Percentiles rank a stretch among this genome's conserved stretches.
Evolutionary conservation across 768 basidiomycete genomes (phyloP).

Genomic region (Collybiopsis confluens): DNA sequence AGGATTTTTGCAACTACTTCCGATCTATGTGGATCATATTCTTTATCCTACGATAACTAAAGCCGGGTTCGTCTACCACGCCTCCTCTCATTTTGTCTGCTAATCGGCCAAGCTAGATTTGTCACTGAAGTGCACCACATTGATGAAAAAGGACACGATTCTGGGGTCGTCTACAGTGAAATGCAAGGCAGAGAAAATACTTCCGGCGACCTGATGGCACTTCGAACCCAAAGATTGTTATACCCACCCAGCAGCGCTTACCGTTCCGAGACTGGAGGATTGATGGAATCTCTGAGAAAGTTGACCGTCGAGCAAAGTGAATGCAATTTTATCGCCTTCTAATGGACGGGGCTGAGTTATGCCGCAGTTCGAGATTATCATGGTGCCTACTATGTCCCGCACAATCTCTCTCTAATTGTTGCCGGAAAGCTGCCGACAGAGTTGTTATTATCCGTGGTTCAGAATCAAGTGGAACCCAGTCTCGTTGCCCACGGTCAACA

Average conservation of each 20-base stretch:
- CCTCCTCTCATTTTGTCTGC: slow-evolving; percentile 7
- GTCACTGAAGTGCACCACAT: slow-evolving; percentile 82
- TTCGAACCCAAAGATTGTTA: slow-evolving; percentile 70
- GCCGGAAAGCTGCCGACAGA: slow-evolving; percentile 78
- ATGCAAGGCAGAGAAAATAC: slow-evolving; percentile 98
- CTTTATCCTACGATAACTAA: slow-evolving; percentile 93
- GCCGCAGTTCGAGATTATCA: slow-evolving; percentile 86
- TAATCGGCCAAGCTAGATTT: slow-evolving; percentile 30
- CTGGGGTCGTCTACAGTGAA: slow-evolving; percentile 95
- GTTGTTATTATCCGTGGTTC: slow-evolving; percentile 77
- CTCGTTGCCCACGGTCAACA: slow-evolving; percentile 74
- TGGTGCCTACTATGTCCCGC: slow-evolving; percentile 83
- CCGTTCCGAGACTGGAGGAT: slow-evolving; percentile 93
- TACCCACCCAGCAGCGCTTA: slow-evolving; percentile 85
- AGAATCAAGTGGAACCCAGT: slow-evolving; percentile 77
- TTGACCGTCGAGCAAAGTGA: slow-evolving; percentile 87
- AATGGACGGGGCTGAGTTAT: slow-evolving; percentile 6
- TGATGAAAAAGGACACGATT: slow-evolving; percentile 84
- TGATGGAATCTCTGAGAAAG: slow-evolving; percentile 87
- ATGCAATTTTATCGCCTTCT: slow-evolving; percentile 12
- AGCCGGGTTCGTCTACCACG: slow-evolving; percentile 60
- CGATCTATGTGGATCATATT: slow-evolving; percentile 94
- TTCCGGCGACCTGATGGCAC: slow-evolving; percentile 83
- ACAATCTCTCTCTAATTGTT: slow-evolving; percentile 88
- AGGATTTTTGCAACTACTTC: slow-evolving; percentile 80